A percentile compares a stretch with the other conserved stretches of the same genome.
These are phyloP conservation scores for Nidula microcarpa DNA, from an alignment of 768 basidiomycete species.

Conservation along the genomic window DNA sequence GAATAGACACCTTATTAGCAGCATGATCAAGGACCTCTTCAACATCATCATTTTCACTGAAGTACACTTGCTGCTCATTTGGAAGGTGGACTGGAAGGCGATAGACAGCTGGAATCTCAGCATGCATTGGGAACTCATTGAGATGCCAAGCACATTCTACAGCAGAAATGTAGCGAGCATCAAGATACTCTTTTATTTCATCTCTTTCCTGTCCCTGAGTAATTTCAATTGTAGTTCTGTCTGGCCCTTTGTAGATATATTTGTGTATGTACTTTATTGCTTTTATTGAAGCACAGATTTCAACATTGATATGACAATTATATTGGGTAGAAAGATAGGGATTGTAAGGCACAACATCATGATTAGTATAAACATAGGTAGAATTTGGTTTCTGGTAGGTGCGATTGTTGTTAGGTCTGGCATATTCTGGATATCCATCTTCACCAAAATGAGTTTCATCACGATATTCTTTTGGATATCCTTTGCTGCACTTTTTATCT, in stretches of 20 bases:
- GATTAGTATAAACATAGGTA: constrained; percentile 21
- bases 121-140: constrained; percentile 26
- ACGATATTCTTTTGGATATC: constrained; percentile 38
- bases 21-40: constrained; percentile 9
- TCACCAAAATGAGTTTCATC: constrained; percentile 27
- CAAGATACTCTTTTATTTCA: constrained; percentile 21
- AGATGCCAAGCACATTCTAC: constrained; percentile 27
- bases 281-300: constrained; percentile 30
- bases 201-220: constrained; percentile 8
- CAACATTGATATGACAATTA: constrained; percentile 45
- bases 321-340: constrained; percentile 26
- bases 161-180: constrained; percentile 22
- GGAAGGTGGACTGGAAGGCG: constrained; percentile 32
- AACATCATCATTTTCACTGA: constrained; percentile 11
- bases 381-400: constrained; percentile 9
- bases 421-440: constrained; percentile 37
- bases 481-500: constrained; percentile 36
- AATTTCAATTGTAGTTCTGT: constrained; percentile 3
- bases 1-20: not conserved
- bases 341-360: constrained; percentile 35
- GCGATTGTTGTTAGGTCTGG: constrained; percentile 27
- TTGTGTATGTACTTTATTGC: constrained; percentile 42
- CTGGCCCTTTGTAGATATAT: constrained; percentile 41
- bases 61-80: constrained; percentile 24
- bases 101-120: constrained; percentile 25